Base-by-base conservation (phyloP, 1,284 basidiomycete genomes). In the Ustilago crameri region DNA sequence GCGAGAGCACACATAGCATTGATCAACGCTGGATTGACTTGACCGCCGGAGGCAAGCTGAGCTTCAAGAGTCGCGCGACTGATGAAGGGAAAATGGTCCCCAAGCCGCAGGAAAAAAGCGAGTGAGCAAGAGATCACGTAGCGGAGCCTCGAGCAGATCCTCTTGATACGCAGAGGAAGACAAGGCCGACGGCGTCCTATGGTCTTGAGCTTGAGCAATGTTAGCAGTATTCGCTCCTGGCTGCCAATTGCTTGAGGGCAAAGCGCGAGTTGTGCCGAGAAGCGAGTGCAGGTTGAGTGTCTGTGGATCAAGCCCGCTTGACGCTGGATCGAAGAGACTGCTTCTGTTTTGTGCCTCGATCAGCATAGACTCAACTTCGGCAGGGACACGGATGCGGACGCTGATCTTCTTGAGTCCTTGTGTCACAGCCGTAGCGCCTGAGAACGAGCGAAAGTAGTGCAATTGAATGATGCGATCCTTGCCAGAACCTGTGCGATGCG, bases 361-460 rank as follows among this genome's bases (percentile, higher is more conserved):
- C 22, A 51, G 49, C 49, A 51, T 51, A 20, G 49, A 51, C 49
- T 51, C 49, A 37, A 51, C 35, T 18, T 51, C 49, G 8, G 49
- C 49, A n/a, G 49, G 49, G 9, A 51, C 49, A 22, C 49, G 35
- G n/a, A 51, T 51, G 9, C 38, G 35, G 24, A 51, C 37, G 38
- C 49, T 51, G 17, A 51, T 51, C 38, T 51, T 51, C 38, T 51
- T 51, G 37, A 51, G 38, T n/a, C 49, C 49, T 15, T 41, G 49
- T 9, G 49, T 51, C 20, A 51, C 38, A n/a, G 49, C 49, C 5
- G 49, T 51, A 17, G 49, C 49, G 37, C 49, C 49, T 14, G n/a
- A 14, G n/a, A 51, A 51, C 15, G 49, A 40, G 18, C 49, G 49
- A 30, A 51, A 51, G 49, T 51, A 51, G 49, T 51, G 49, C 15